Conservation (phyloP, 805 yeast genomes). For the Komagataella kurtzmanii region DNA sequence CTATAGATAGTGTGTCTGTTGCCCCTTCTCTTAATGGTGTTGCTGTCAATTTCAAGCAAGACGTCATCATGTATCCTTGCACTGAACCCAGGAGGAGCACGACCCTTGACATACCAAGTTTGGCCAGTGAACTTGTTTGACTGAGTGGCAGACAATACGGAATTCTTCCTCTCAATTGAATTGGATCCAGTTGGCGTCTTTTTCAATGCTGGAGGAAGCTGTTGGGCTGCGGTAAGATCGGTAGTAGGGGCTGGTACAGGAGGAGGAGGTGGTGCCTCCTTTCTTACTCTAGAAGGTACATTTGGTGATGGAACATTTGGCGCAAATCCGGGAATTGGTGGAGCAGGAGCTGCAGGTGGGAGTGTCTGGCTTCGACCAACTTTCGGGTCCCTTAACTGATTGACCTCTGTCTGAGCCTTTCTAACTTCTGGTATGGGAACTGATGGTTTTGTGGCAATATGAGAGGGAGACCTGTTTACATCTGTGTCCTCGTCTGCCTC, state of each 20-base stretch:
- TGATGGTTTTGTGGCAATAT: slow-evolving; percentile 3
- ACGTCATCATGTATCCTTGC: slow-evolving; percentile 31
- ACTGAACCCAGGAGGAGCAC: slow-evolving; percentile 40
- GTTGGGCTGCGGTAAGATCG: slow-evolving; percentile 4
- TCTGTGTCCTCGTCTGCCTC: slow-evolving; percentile 54
- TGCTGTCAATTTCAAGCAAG: slow-evolving; percentile 53
- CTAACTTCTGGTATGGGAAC: not conserved
- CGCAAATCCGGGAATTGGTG: slow-evolving; percentile 8
- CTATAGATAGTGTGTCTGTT: slow-evolving; percentile 33
- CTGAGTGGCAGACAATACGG: not conserved
- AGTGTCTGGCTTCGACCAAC: slow-evolving; percentile 5
- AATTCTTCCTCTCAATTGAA: slow-evolving; percentile 3
- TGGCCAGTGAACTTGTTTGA: slow-evolving; percentile 8
- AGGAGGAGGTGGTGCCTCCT: slow-evolving; percentile 8
- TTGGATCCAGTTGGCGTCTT: slow-evolving; percentile 9
- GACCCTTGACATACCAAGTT: slow-evolving; percentile 58
- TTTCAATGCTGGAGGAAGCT: slow-evolving; percentile 4
- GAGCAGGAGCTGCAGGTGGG: slow-evolving; percentile 9
- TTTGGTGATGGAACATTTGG: slow-evolving; percentile 4
- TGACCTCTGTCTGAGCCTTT: not conserved
- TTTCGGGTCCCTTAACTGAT: not conserved
- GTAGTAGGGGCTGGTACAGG: slow-evolving; percentile 6
- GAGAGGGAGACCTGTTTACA: slow-evolving; percentile 7
- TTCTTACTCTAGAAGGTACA: not conserved
- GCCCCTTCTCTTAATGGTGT: slow-evolving; percentile 40